Evolutionary conservation across 2,329 filamentous ascomycete genomes (phyloP).

Genomic region (Domatiomyces globalis): DNA sequence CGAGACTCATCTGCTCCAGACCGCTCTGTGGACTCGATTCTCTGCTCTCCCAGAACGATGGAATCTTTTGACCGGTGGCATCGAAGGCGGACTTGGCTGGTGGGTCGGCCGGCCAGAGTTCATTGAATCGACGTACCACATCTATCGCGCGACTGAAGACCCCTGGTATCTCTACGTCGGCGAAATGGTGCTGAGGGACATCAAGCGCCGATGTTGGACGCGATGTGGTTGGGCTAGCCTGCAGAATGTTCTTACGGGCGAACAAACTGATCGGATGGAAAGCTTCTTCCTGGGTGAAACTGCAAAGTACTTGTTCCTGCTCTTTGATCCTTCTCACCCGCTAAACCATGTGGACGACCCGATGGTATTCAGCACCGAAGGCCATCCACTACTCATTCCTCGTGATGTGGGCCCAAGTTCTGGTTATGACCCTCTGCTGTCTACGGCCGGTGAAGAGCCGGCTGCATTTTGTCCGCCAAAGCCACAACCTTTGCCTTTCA

Average conservation of each 20-base stretch:
- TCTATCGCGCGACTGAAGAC: slow-evolving; percentile 87
- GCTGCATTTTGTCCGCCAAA: slow-evolving; percentile 46
- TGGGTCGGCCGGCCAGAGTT: slow-evolving; percentile 95
- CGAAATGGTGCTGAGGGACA: slow-evolving; percentile 86
- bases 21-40: slow-evolving; percentile 87
- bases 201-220: slow-evolving; percentile 76
- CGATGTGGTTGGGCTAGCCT: slow-evolving; percentile 87
- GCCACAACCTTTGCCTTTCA: slow-evolving; percentile 47
- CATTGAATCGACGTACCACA: slow-evolving; percentile 88
- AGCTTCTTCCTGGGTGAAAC: slow-evolving; percentile 97
- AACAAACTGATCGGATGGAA: slow-evolving; percentile 90
- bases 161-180: slow-evolving; percentile 94
- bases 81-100: slow-evolving; percentile 80
- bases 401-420: slow-evolving; percentile 23
- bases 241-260: slow-evolving; percentile 65
- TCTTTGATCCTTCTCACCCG: slow-evolving; percentile 76
- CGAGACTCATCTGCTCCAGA: slow-evolving; percentile 76
- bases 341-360: slow-evolving; percentile 75
- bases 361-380: slow-evolving; percentile 91
- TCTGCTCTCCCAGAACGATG: slow-evolving; percentile 88
- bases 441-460: slow-evolving; percentile 3
- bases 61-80: slow-evolving; percentile 69
- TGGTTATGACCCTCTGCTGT: not conserved
- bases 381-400: slow-evolving; percentile 80
- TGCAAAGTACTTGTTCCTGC: slow-evolving; percentile 83